Evolutionary conservation across 1,284 basidiomycete species (phyloP).

Genomic region (Macrocystidia cucumis): DNA sequence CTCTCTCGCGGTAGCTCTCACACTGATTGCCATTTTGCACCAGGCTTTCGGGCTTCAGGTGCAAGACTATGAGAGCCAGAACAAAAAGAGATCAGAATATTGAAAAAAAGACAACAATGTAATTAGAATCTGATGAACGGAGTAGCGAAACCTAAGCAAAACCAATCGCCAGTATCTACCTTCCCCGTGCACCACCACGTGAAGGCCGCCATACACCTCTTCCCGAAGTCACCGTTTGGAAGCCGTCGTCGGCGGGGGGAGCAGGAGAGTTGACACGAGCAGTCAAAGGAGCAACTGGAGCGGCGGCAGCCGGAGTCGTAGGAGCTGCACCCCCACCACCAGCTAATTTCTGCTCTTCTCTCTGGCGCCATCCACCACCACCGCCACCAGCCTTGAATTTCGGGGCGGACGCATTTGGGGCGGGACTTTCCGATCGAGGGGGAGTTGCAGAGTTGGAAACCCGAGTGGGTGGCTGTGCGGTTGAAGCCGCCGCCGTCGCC

Average conservation of each 20-base stretch:
- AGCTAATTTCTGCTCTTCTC: conserved; percentile 39
- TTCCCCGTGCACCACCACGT: conserved; percentile 3
- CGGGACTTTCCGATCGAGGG: conserved; percentile 39
- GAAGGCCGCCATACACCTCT: conserved; percentile 1
- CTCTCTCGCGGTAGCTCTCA: too few species aligned
- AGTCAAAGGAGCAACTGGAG: conserved; percentile 20
- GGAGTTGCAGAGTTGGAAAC: conserved; percentile 26
- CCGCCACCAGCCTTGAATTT: conserved; percentile 27
- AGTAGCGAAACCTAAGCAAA: background rate
- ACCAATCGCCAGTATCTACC: too few species aligned
- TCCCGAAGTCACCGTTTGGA: conserved; percentile 43
- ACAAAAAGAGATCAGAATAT: too few species aligned
- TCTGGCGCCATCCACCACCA: conserved; percentile 48
- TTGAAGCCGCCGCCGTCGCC: conserved; percentile 22
- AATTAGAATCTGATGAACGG: conserved; percentile 3
- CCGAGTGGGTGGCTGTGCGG: conserved; percentile 25
- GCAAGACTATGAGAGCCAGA: too few species aligned
- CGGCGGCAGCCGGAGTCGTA: conserved; percentile 14
- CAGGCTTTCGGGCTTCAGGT: too few species aligned
- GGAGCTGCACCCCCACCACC: conserved; percentile 18
- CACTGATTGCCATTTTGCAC: too few species aligned
- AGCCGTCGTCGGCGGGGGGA: conserved; percentile 48
- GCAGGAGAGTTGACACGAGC: conserved; percentile 31
- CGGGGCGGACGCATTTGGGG: conserved; percentile 22
- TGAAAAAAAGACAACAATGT: conserved; percentile 1